Conservation (phyloP, 2,329 filamentous ascomycete genomes). For the Escovopsis sp. region DNA sequence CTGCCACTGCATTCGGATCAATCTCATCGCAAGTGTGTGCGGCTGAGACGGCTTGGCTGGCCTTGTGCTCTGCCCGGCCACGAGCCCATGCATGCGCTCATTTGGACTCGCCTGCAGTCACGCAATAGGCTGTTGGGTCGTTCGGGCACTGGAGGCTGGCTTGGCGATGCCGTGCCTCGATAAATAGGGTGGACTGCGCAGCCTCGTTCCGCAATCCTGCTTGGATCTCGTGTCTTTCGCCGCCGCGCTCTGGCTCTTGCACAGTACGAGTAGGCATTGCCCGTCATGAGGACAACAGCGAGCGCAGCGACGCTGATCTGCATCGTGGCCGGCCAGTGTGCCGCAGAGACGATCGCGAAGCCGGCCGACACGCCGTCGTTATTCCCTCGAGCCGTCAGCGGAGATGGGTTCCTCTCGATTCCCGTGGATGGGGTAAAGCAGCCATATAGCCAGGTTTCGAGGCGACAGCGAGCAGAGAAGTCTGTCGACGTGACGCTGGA, state of each 20-base stretch:
- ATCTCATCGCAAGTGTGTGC: too few relatives aligned
- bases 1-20: too few relatives aligned
- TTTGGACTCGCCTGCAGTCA: too few relatives aligned
- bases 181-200: too few relatives aligned
- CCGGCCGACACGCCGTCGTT: background rate
- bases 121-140: too few relatives aligned
- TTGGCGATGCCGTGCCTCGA: too few relatives aligned
- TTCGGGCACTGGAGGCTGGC: background rate
- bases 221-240: background rate
- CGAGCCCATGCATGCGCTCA: too few relatives aligned
- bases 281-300: slow-evolving; percentile 6
- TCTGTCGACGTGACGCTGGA: slow-evolving; percentile 17
- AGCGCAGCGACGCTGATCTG: slow-evolving; percentile 5
- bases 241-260: background rate
- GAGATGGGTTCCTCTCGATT: slow-evolving; percentile 23
- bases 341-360: slow-evolving; percentile 1
- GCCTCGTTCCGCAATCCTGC: background rate
- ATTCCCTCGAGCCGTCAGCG: slow-evolving; percentile 16
- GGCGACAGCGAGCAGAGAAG: slow-evolving; percentile 11
- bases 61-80: too few relatives aligned
- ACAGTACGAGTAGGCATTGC: background rate
- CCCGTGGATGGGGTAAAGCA: slow-evolving; percentile 19
- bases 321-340: slow-evolving; percentile 5
- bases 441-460: slow-evolving; percentile 6
- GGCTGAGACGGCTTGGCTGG: too few relatives aligned